Base-by-base conservation (phyloP, 352 stramenopile genomes). In the Pythium utonaiense region DNA sequence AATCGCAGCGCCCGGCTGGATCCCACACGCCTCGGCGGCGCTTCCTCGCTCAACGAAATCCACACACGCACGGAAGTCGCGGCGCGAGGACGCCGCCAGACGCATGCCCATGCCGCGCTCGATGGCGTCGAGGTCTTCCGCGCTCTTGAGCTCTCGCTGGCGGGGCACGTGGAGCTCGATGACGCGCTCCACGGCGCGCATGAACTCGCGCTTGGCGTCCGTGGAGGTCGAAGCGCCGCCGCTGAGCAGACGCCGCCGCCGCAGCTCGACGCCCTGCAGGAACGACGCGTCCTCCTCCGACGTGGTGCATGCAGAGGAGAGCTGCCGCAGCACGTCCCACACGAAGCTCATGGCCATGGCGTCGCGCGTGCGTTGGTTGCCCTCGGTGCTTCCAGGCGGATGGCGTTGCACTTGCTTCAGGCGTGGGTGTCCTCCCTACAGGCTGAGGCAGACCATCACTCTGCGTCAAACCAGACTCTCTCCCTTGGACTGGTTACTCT, bases 61-160 rank as follows among this genome's bases (percentile, higher is more conserved):
- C 21, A 89, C 80, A 42, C 76, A 80, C 25, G 71, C 78, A 38
- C 80, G 75, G 67, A 79, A 91, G 62, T 89, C 82, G 6, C 71
- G 68, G 6, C 77, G 74, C 12, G 68, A 74, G 13, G 82, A 91
- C 28, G 75, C 66, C 41, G 80, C 71, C 4, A 91, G 67, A 45
- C 84, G 76, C 34, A 91, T 53, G 21, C 82, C 82, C 24, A 91
- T 56, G 17, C 74, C 53, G 59, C 67, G 64, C 66, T 85, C 59
- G 10, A 70, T 48, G 19, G 57, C 41, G 38, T 57, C 48, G 69
- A 80, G 67, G 77, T 82, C 66, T 28, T 71, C 49, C 36, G 53
- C 53, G 28, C 53, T 58, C 16, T 57, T 55, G n/a, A 62, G 57
- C 48, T 41, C 34, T 1, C 49, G 60, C 55, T 71, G 42, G 27